Conservation (phyloP, 1,284 basidiomycete species). For the Flammula alnicola region DNA sequence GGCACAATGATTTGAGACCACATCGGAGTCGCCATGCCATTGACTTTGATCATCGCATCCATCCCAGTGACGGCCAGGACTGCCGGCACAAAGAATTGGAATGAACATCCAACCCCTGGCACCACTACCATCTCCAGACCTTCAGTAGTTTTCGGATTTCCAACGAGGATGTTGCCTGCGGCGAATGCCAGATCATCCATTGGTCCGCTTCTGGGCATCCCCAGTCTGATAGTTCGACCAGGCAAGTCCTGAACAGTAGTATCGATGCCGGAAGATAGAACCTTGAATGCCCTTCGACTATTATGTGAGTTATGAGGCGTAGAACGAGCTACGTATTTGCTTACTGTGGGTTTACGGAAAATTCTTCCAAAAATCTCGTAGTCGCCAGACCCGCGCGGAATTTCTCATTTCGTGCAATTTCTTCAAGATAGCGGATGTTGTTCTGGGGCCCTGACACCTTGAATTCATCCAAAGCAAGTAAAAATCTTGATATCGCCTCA, state of each 20-base stretch:
- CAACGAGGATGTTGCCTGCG: constrained; percentile 64
- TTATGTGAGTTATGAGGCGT: constrained; percentile 4
- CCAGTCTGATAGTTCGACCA: constrained; percentile 58
- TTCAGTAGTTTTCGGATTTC: constrained; percentile 58
- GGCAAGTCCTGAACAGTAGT: constrained; percentile 71
- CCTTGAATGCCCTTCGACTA: constrained; percentile 51
- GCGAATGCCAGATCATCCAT: constrained; percentile 67
- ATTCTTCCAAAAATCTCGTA: constrained; percentile 59
- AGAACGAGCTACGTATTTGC: constrained; percentile 26
- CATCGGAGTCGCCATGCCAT: constrained; percentile 44
- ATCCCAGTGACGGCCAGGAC: constrained; percentile 66
- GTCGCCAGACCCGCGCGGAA: constrained; percentile 56
- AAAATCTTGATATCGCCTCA: constrained; percentile 46
- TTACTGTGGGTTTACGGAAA: constrained; percentile 48
- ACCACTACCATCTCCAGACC: constrained; percentile 59
- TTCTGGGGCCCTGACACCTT: constrained; percentile 52
- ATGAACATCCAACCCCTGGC: constrained; percentile 39
- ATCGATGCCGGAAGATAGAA: constrained; percentile 62
- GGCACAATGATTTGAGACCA: constrained; percentile 57
- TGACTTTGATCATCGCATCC: constrained; percentile 44
- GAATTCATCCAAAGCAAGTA: constrained; percentile 40
- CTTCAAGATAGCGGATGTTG: constrained; percentile 56
- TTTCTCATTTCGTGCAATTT: constrained; percentile 43
- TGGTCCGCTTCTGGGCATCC: constrained; percentile 71
- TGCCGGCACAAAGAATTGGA: constrained; percentile 53